phyloP scores from a whole-genome alignment of 75 land plant genomes.

The Pinus taeda region DNA sequence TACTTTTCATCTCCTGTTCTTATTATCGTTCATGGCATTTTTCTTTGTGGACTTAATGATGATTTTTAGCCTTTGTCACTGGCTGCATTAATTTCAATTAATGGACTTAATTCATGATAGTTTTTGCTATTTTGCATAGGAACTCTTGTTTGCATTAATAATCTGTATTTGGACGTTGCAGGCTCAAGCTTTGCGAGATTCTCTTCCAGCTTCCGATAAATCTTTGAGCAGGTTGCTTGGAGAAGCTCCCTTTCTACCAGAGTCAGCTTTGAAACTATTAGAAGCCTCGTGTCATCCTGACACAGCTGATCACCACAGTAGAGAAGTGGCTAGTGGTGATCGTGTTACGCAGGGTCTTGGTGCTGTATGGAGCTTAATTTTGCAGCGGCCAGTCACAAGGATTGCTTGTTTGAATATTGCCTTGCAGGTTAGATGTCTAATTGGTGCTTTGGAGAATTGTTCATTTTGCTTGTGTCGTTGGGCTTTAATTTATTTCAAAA shows the following conservation, averaged over 20 bases:
- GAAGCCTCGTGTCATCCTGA: slow-evolving; percentile 63
- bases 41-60: neutral
- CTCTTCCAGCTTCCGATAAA: slow-evolving; percentile 82
- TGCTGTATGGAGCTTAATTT: slow-evolving; percentile 91
- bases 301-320: slow-evolving; percentile 14
- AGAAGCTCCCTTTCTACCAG: slow-evolving; percentile 83
- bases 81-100: neutral
- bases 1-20: neutral
- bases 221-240: slow-evolving; percentile 84
- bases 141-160: neutral
- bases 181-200: slow-evolving; percentile 79
- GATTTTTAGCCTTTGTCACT: neutral
- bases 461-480: slow-evolving; percentile 4
- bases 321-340: slow-evolving; percentile 50
- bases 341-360: slow-evolving; percentile 94
- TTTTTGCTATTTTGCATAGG: neutral
- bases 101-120: neutral
- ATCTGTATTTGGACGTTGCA: slow-evolving; percentile 17
- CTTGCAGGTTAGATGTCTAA: slow-evolving; percentile 53
- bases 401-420: slow-evolving; percentile 83
- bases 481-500: neutral
- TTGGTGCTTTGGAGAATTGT: slow-evolving; percentile 9
- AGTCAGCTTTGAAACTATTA: slow-evolving; percentile 60
- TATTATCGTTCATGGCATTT: neutral
- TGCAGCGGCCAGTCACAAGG: slow-evolving; percentile 71